Conservation (phyloP, 140 eudicot species). For the Senecio squalidus region DNA sequence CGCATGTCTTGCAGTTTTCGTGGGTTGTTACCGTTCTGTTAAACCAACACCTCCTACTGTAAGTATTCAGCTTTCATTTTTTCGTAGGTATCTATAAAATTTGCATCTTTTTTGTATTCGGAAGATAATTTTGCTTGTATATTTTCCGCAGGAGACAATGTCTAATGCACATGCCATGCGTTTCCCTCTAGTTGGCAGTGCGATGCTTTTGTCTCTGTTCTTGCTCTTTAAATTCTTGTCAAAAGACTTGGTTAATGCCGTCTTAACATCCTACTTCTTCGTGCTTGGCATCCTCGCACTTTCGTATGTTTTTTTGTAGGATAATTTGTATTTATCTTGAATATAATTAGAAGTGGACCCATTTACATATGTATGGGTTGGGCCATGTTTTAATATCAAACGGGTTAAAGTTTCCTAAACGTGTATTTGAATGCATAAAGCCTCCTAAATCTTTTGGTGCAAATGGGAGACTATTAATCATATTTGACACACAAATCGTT, state of each 20-base stretch:
- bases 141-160: slow-evolving; percentile 76
- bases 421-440: neutral
- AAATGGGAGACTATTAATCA: neutral
- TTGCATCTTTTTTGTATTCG: neutral
- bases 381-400: neutral
- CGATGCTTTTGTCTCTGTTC: slow-evolving; percentile 83
- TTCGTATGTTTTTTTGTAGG: slow-evolving; percentile 53
- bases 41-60: slow-evolving; percentile 93
- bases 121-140: neutral
- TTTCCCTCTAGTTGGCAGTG: slow-evolving; percentile 93
- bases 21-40: slow-evolving; percentile 91
- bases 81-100: neutral
- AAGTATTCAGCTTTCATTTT: slow-evolving; percentile 28
- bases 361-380: neutral
- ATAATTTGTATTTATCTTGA: neutral
- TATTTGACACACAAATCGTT: neutral
- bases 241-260: slow-evolving; percentile 91
- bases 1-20: slow-evolving; percentile 78
- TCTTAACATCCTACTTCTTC: slow-evolving; percentile 73
- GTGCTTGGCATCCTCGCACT: slow-evolving; percentile 88
- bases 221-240: slow-evolving; percentile 85
- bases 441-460: neutral
- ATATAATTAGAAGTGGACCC: neutral
- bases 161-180: slow-evolving; percentile 96
- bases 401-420: neutral